These are phyloP conservation scores for Circinella minor DNA, from an alignment of 371 early-diverging fungal species.

Conservation along the genomic window DNA sequence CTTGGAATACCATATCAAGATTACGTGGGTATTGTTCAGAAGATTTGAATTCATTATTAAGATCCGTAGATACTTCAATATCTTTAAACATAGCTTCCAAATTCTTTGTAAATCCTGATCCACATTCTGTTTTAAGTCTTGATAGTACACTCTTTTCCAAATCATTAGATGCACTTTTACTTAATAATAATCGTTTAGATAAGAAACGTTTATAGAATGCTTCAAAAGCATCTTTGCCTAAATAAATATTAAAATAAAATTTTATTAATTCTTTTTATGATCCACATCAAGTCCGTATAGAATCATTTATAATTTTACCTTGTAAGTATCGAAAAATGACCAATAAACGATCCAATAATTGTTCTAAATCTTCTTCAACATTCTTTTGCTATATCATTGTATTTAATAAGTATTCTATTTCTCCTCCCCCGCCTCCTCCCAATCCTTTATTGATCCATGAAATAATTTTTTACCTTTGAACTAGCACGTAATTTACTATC, in stretches of 20 bases:
- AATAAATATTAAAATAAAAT: not conserved
- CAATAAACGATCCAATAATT: slow-evolving; percentile 70
- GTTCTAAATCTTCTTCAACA: slow-evolving; percentile 70
- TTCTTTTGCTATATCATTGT: slow-evolving; percentile 32
- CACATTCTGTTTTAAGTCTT: slow-evolving; percentile 88
- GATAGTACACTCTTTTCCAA: slow-evolving; percentile 83
- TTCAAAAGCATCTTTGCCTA: slow-evolving; percentile 93
- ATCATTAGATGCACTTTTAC: slow-evolving; percentile 79
- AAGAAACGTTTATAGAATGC: slow-evolving; percentile 92
- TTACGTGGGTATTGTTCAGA: slow-evolving; percentile 43
- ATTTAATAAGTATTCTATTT: not conserved
- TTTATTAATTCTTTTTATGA: slow-evolving; percentile 4
- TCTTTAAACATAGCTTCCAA: slow-evolving; percentile 96
- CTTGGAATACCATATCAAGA: slow-evolving; percentile 69
- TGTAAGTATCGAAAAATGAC: slow-evolving; percentile 88
- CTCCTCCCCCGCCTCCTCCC: no score
- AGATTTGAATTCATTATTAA: slow-evolving; percentile 57
- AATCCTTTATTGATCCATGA: no score
- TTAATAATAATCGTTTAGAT: slow-evolving; percentile 84
- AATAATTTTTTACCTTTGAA: slow-evolving; percentile 40
- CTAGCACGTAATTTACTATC: slow-evolving; percentile 63
- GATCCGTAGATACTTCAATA: slow-evolving; percentile 78
- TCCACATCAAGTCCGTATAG: not conserved
- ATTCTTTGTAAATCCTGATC: slow-evolving; percentile 85
- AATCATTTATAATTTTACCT: slow-evolving; percentile 40